phyloP scores from a whole-genome alignment of 257 asterid genomes.

The Solanum pinnatisectum region DNA sequence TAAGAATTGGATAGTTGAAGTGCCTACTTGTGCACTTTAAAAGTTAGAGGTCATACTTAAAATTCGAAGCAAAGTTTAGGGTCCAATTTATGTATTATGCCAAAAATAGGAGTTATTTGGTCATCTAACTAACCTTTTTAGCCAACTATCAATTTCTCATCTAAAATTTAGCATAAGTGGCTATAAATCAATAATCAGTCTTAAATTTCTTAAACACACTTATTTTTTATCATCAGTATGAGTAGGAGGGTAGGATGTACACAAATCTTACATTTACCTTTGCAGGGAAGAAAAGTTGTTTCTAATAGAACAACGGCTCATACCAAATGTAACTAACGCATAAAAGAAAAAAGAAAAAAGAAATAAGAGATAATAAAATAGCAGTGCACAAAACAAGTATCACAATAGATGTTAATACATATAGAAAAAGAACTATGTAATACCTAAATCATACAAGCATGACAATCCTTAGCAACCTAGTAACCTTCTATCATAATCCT shows the following conservation, averaged over 20 bases:
- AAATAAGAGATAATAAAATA: not conserved
- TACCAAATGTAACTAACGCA: not conserved
- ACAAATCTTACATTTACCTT: too few species aligned
- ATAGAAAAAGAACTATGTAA: not conserved
- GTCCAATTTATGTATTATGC: too few species aligned
- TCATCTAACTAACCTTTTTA: not conserved
- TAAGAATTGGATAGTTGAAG: too few species aligned
- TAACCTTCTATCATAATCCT: not conserved
- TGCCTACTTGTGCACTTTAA: too few species aligned
- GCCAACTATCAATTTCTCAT: not conserved
- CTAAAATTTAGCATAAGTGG: not conserved
- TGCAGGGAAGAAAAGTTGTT: too few species aligned
- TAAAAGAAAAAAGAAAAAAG: not conserved
- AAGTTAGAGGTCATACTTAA: too few species aligned
- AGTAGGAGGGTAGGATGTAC: too few species aligned
- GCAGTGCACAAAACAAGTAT: not conserved
- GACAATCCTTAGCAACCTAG: not conserved
- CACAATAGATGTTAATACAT: not conserved
- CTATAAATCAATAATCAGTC: too few species aligned
- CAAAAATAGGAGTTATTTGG: not conserved
- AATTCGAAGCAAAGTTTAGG: too few species aligned
- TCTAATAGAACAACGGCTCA: too few species aligned
- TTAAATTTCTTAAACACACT: not conserved
- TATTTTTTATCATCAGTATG: too few species aligned
- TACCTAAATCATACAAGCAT: not conserved